Evolutionary conservation across 768 basidiomycete species (phyloP).

Genomic region (Glaciozyma antarctica): DNA sequence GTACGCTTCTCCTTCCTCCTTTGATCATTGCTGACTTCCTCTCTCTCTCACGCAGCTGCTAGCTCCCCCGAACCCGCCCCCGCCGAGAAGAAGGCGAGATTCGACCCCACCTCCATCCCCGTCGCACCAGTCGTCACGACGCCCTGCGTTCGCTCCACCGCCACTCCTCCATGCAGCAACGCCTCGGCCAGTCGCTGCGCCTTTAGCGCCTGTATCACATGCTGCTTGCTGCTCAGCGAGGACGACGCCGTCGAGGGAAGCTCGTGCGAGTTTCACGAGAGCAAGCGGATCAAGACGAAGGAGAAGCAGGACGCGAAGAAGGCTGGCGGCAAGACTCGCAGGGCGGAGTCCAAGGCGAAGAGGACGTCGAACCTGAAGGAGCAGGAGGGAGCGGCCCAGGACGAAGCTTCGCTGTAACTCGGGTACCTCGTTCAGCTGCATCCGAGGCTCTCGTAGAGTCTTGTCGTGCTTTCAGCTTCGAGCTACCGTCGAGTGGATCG

Average conservation of each 20-base stretch:
- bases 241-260: not conserved
- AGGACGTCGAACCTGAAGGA: conserved; percentile 5
- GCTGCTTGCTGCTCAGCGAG: conserved; percentile 1
- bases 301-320: conserved; percentile 25
- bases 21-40: not conserved
- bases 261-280: conserved; percentile 20
- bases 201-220: conserved; percentile 11
- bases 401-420: not conserved
- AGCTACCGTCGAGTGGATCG: too few relatives aligned
- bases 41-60: not conserved
- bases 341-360: conserved; percentile 3
- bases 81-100: not conserved
- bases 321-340: not conserved
- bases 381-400: conserved; percentile 1
- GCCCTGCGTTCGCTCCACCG: not conserved
- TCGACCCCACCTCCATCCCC: not conserved
- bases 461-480: too few relatives aligned
- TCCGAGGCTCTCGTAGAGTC: too few relatives aligned
- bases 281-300: conserved; percentile 5
- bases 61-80: not conserved
- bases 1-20: not conserved
- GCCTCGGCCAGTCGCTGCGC: conserved; percentile 20
- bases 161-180: conserved; percentile 16
- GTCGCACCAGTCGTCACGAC: not conserved
- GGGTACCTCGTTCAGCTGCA: too few relatives aligned